Evolutionary conservation across 208 protist species (phyloP).

Genomic region (Histomonas meleagridis): DNA sequence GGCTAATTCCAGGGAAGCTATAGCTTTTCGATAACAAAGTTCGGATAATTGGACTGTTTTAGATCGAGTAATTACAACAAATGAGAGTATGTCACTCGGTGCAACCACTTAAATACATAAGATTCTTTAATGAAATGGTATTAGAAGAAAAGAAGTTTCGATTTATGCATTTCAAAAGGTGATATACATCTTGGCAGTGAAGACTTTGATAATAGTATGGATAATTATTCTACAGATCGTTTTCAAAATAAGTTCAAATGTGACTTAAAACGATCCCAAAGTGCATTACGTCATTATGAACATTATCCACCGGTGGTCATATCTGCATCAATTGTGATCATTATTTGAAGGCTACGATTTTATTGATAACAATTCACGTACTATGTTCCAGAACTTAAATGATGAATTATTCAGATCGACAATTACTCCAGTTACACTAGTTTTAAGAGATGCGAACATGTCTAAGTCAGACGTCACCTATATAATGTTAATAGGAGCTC

Average conservation of each 20-base stretch:
- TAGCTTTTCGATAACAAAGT: too few relatives aligned
- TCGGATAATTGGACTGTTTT: too few relatives aligned
- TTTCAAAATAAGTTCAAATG: slow-evolving; percentile 77
- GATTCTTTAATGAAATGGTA: too few relatives aligned
- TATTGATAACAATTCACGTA: slow-evolving; percentile 73
- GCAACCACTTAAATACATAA: too few relatives aligned
- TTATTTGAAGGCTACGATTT: slow-evolving; percentile 87
- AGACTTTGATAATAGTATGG: slow-evolving; percentile 76
- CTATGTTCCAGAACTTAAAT: slow-evolving; percentile 87
- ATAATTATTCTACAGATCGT: slow-evolving; percentile 84
- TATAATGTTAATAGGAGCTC: slow-evolving; percentile 71
- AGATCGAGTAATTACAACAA: too few relatives aligned
- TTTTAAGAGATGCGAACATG: slow-evolving; percentile 67
- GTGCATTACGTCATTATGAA: slow-evolving; percentile 65
- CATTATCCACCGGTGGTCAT: slow-evolving; percentile 47
- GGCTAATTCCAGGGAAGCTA: too few relatives aligned
- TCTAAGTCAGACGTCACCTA: slow-evolving; percentile 67
- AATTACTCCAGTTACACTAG: slow-evolving; percentile 63
- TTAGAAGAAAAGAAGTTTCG: too few relatives aligned
- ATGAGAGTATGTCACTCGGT: too few relatives aligned
- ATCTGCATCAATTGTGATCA: slow-evolving; percentile 84
- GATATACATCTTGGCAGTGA: slow-evolving; percentile 94
- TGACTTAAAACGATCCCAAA: slow-evolving; percentile 58
- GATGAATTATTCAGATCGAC: slow-evolving; percentile 63
- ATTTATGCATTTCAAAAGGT: slow-evolving; percentile 76